Conservation (phyloP, 2,329 filamentous ascomycete species). For the Colletotrichum musae region DNA sequence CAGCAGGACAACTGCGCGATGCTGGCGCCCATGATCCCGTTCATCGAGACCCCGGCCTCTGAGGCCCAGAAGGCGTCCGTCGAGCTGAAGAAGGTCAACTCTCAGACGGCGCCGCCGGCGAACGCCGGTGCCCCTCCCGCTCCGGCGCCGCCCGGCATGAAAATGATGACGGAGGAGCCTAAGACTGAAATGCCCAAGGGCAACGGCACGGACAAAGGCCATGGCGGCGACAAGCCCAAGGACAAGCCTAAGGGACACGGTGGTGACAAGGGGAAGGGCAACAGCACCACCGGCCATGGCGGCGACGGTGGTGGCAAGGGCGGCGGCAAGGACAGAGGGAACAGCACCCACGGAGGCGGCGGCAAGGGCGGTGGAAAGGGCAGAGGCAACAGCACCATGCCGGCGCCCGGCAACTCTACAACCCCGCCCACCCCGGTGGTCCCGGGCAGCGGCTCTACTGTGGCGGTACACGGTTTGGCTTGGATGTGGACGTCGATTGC, state of each 20-base stretch:
- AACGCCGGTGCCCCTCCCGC: background rate
- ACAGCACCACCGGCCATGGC: background rate
- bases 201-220: background rate
- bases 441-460: slow-evolving; percentile 9
- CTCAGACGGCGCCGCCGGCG: background rate
- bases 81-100: slow-evolving; percentile 36
- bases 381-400: slow-evolving; percentile 23
- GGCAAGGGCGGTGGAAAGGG: background rate
- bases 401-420: slow-evolving; percentile 13
- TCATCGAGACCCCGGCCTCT: slow-evolving; percentile 42
- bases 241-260: background rate
- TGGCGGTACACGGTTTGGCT: background rate
- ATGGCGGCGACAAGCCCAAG: background rate
- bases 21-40: slow-evolving; percentile 44
- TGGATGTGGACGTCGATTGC: slow-evolving; percentile 20
- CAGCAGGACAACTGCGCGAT: slow-evolving; percentile 45
- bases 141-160: background rate
- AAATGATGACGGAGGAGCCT: background rate
- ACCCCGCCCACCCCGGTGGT: slow-evolving; percentile 1
- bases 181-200: slow-evolving; percentile 1
- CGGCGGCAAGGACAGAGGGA: slow-evolving; percentile 2
- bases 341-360: slow-evolving; percentile 3
- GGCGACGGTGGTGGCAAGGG: background rate
- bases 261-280: background rate
- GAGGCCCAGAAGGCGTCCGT: slow-evolving; percentile 38